Percentiles rank a stretch among this genome's conserved stretches.
Evolutionary conservation across 768 basidiomycete species (phyloP).

Genomic region (Cystofilobasidium ferigula): DNA sequence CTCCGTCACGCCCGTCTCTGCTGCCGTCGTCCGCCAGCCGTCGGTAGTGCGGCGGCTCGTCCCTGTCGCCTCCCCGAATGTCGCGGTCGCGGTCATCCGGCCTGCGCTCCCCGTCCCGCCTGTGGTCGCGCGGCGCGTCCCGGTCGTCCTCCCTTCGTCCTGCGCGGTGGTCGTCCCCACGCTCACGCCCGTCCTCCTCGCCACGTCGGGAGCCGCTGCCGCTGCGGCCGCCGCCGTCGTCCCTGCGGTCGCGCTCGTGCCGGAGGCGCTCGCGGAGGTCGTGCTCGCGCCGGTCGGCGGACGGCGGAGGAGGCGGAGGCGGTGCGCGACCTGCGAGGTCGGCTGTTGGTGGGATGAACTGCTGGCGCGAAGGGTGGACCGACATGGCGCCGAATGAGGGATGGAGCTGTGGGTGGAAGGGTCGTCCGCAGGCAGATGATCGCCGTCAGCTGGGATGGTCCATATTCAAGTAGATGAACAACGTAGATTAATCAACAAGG

Average conservation of each 20-base stretch:
- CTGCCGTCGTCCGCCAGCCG: background rate
- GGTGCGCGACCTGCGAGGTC: background rate
- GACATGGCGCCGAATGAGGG: too few species aligned
- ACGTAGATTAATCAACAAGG: too few species aligned
- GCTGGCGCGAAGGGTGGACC: slow-evolving; percentile 19
- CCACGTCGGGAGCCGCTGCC: slow-evolving; percentile 1
- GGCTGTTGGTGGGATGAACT: slow-evolving; percentile 9
- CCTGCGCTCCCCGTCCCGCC: slow-evolving; percentile 4
- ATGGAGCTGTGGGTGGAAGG: too few species aligned
- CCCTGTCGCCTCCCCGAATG: slow-evolving; percentile 10
- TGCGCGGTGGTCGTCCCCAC: background rate
- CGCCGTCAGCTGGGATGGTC: too few species aligned
- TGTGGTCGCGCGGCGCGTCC: background rate
- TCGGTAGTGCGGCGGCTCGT: slow-evolving; percentile 11
- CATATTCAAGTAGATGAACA: too few species aligned
- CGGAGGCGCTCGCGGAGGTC: slow-evolving; percentile 21
- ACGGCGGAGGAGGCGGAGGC: background rate
- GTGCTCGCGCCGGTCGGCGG: slow-evolving; percentile 6
- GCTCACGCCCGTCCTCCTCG: background rate
- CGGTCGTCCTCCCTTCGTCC: background rate
- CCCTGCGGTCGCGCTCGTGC: slow-evolving; percentile 9
- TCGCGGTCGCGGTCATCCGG: background rate
- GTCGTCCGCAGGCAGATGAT: too few species aligned
- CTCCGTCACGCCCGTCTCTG: background rate
- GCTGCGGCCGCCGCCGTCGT: slow-evolving; percentile 2